Conservation (phyloP, 768 basidiomycete species). For the Auricularia sp. region DNA sequence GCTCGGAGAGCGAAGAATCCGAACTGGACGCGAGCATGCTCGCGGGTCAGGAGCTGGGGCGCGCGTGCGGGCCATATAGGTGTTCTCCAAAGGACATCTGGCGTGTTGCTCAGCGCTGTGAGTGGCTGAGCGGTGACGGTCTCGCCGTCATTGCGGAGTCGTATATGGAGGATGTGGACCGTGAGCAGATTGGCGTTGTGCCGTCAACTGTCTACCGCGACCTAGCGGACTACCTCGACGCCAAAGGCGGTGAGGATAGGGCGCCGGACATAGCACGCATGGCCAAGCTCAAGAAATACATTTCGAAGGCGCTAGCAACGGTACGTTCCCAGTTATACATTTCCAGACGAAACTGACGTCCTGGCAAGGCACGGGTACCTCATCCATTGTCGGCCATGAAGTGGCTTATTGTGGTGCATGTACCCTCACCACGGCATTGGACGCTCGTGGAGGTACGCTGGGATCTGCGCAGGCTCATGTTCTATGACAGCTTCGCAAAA, state of each 20-base stretch:
- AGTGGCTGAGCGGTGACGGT: neutral
- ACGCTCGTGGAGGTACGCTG: neutral
- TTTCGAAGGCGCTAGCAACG: no score
- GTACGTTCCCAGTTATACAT: no score
- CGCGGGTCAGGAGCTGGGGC: no score
- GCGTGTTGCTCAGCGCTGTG: no score
- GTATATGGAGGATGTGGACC: neutral
- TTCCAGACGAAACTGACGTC: no score
- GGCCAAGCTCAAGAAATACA: no score
- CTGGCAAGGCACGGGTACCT: neutral
- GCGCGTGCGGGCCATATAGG: no score
- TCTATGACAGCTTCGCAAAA: neutral
- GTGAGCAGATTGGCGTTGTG: neutral
- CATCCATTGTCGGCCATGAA: neutral
- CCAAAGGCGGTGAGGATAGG: neutral
- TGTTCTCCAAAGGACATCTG: no score
- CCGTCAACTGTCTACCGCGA: neutral
- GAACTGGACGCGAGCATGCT: no score
- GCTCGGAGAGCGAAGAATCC: no score
- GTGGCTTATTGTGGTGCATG: neutral
- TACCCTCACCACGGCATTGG: neutral
- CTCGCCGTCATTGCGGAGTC: neutral
- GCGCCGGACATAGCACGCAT: no score
- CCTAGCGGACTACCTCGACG: neutral
- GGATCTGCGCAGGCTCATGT: neutral